Base-by-base conservation (phyloP, 176 grass and related monocot species). In the Avena atlantica region DNA sequence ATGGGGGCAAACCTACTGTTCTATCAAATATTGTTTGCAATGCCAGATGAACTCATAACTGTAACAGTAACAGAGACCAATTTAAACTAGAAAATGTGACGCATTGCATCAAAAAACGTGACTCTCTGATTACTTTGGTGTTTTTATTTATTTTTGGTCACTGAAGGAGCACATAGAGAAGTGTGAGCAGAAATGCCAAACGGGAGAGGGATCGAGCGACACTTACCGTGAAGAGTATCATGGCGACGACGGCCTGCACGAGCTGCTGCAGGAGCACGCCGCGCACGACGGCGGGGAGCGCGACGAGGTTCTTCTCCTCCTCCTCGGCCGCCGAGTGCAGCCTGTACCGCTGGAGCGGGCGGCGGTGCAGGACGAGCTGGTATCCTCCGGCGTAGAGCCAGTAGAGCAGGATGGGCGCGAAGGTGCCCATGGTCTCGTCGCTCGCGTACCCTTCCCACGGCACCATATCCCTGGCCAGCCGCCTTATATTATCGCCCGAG, bases 351-450 rank as follows among this genome's bases (percentile, higher is more conserved):
- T 92, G 75, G 73, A 97, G 76, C 58, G 86, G 86, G 53, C 92
- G 90, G 50, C 87, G 89, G 49, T 90, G 88, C 49, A 93, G 86
- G 68, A 87, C 36, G 55, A 97, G 90, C 78, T 97, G 92, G 83
- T 97, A 97, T 34, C 91, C 55, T 19, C 94, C 92, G 64, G 85
- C 92, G 81, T 97, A 97, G 55, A 92, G 68, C 94, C 94, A 97
- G 85, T 94, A 97, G 17, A 97, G 85, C 70, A 94, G 80, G 86
- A 97, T 97, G 65, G 94, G 94, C 53, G 92, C 94, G 78, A 97
- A 92, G 40, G 94, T 94, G 53, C 94, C 94, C 94, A 97, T 94
- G 17, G 89, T 84, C 91, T 97, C 94, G 87, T 97, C 94, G 90
- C 88, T 97, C 63, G 85, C 5, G 70, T 92, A 92, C 29, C 94